Evolutionary conservation across 2,329 filamentous ascomycete species (phyloP).

Genomic region (Cytospora paraplurivora): DNA sequence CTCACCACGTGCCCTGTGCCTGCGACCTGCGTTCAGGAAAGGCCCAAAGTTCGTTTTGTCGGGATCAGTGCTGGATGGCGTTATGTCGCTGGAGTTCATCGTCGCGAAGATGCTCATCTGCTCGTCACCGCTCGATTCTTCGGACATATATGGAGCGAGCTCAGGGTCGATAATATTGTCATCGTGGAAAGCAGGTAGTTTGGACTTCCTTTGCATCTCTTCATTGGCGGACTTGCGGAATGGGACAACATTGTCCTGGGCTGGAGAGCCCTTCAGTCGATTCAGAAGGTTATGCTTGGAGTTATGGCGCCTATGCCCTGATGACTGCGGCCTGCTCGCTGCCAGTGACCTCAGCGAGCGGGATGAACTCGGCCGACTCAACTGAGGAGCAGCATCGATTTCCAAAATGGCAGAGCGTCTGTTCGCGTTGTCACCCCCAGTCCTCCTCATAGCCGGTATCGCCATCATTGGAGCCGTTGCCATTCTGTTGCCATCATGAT

Average conservation of each 20-base stretch:
- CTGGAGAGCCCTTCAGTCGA: constrained; percentile 62
- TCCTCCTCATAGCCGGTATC: constrained; percentile 64
- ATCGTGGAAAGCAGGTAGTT: constrained; percentile 90
- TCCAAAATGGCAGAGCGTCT: constrained; percentile 87
- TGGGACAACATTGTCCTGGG: constrained; percentile 78
- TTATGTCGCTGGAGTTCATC: constrained; percentile 66
- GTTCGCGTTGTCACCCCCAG: constrained; percentile 68
- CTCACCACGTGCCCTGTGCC: constrained; percentile 72
- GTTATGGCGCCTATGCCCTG: constrained; percentile 78
- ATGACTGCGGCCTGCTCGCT: constrained; percentile 72
- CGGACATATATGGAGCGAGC: constrained; percentile 91
- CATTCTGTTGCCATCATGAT: constrained; percentile 52
- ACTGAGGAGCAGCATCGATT: constrained; percentile 69
- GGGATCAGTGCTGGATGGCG: constrained; percentile 68
- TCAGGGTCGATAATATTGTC: constrained; percentile 99
- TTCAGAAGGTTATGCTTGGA: constrained; percentile 84
- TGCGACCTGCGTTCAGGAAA: constrained; percentile 72
- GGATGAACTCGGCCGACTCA: constrained; percentile 91
- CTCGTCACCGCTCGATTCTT: constrained; percentile 91
- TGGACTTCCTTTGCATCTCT: constrained; percentile 64
- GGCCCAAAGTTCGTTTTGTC: constrained; percentile 75
- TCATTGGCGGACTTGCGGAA: constrained; percentile 76
- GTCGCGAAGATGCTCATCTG: constrained; percentile 83
- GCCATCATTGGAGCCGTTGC: constrained; percentile 72
- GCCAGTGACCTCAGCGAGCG: constrained; percentile 80